These are phyloP conservation scores for Heteromeles arbutifolia DNA, from an alignment of 306 rosid genomes.

Conservation along the genomic window DNA sequence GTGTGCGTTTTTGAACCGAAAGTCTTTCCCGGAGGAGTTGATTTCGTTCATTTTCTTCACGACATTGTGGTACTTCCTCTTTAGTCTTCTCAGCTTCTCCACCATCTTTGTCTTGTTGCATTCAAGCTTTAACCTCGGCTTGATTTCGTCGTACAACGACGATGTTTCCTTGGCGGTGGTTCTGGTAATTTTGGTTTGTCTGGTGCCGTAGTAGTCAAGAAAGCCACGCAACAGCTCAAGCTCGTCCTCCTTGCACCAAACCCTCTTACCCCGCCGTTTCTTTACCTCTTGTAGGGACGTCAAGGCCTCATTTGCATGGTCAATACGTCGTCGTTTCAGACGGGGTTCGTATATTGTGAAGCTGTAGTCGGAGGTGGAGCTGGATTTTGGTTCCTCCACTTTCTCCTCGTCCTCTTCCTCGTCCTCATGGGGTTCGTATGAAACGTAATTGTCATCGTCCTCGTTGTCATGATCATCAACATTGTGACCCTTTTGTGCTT, in stretches of 20 bases:
- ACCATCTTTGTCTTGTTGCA: slow-evolving; percentile 60
- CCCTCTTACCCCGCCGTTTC: slow-evolving; percentile 16
- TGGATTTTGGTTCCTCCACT: slow-evolving; percentile 14
- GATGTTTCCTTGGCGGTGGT: slow-evolving; percentile 17
- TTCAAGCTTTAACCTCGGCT: slow-evolving; percentile 50
- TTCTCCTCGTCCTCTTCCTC: neutral
- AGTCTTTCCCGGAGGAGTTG: slow-evolving; percentile 34
- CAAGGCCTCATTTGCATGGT: neutral
- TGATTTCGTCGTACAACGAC: slow-evolving; percentile 42
- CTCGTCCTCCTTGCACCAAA: slow-evolving; percentile 82
- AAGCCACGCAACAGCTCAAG: slow-evolving; percentile 62
- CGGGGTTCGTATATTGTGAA: slow-evolving; percentile 6
- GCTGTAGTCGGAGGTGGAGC: slow-evolving; percentile 4
- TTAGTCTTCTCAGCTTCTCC: slow-evolving; percentile 70
- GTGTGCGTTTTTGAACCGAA: slow-evolving; percentile 55
- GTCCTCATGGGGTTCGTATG: neutral
- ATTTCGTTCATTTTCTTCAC: slow-evolving; percentile 24
- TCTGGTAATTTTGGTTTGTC: neutral
- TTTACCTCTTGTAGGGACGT: neutral
- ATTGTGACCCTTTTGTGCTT: neutral
- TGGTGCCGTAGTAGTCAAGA: slow-evolving; percentile 44
- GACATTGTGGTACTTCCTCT: slow-evolving; percentile 56
- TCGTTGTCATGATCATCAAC: neutral
- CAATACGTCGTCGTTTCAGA: slow-evolving; percentile 39
- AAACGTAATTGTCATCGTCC: neutral